A percentile compares a stretch with the other conserved stretches of the same genome.
Evolutionary conservation across 1,284 basidiomycete species (phyloP).

Genomic region (Athelia sp.): DNA sequence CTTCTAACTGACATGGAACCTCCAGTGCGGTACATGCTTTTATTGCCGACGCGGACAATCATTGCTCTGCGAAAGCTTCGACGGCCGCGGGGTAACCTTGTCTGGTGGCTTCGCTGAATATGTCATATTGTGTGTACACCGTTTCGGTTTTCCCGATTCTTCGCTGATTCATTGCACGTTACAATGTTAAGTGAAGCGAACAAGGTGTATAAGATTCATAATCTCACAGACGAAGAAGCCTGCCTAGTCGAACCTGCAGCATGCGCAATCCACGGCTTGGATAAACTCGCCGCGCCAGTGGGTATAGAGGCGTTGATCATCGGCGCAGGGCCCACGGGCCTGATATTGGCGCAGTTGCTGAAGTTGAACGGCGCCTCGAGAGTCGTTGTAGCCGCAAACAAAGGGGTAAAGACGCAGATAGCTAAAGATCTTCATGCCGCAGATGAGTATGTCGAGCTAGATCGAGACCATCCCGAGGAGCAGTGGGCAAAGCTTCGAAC

Average conservation of each 20-base stretch:
- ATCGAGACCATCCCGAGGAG: slow-evolving; percentile 40
- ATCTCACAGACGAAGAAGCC: slow-evolving; percentile 56
- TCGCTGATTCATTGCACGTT: slow-evolving; percentile 18
- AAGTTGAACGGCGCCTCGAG: slow-evolving; percentile 49
- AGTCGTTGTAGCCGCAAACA: slow-evolving; percentile 48
- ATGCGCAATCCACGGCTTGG: slow-evolving; percentile 60
- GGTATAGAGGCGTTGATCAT: slow-evolving; percentile 52
- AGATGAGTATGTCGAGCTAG: slow-evolving; percentile 55
- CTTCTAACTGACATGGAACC: slow-evolving; percentile 1
- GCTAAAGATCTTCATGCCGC: slow-evolving; percentile 46
- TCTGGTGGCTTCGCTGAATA: slow-evolving; percentile 89
- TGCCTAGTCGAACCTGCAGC: slow-evolving; percentile 58
- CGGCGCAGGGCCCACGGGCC: slow-evolving; percentile 28
- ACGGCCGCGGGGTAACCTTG: slow-evolving; percentile 68
- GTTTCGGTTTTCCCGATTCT: background rate
- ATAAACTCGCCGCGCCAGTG: slow-evolving; percentile 51
- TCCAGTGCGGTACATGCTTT: slow-evolving; percentile 75
- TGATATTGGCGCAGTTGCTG: slow-evolving; percentile 57
- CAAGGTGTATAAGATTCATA: slow-evolving; percentile 56
- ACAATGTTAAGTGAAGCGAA: slow-evolving; percentile 24
- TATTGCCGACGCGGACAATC: slow-evolving; percentile 76
- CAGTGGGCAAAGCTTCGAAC: slow-evolving; percentile 56
- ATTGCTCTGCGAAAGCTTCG: slow-evolving; percentile 76
- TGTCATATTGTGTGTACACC: slow-evolving; percentile 45
- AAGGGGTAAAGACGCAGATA: slow-evolving; percentile 57